Evolutionary conservation across 805 yeast species (phyloP).

Genomic region (Lipomyces anomalus): DNA sequence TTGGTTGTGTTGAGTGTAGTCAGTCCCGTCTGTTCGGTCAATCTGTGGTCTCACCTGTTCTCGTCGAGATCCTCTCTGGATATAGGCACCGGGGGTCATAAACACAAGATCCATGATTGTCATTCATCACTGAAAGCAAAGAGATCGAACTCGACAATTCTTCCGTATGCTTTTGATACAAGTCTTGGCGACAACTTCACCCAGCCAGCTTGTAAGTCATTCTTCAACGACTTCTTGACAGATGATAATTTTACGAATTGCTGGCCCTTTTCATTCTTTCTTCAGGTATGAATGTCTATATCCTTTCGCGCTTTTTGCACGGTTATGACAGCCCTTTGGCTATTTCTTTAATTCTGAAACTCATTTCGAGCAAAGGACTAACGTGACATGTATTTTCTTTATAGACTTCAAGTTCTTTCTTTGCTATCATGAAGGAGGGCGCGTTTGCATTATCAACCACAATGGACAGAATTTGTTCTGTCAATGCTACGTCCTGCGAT

Average conservation of each 20-base stretch:
- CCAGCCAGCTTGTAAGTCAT: conserved; percentile 26
- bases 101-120: too few relatives aligned
- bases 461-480: conserved; percentile 28
- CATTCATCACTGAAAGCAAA: too few relatives aligned
- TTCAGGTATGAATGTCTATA: conserved; percentile 15
- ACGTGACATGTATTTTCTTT: too few relatives aligned
- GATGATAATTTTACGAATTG: conserved; percentile 27
- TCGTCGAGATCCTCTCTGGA: too few relatives aligned
- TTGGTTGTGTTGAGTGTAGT: too few relatives aligned
- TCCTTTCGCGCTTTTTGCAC: not conserved
- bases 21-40: too few relatives aligned
- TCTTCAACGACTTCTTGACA: conserved; percentile 26
- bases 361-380: too few relatives aligned
- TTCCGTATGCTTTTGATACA: conserved; percentile 30
- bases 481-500: conserved; percentile 23
- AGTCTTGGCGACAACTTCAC: conserved; percentile 30
- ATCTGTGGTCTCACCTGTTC: too few relatives aligned
- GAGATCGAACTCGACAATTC: conserved; percentile 2
- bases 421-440: conserved; percentile 28
- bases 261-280: conserved; percentile 31
- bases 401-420: conserved; percentile 29
- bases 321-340: not conserved
- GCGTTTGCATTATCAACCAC: conserved; percentile 24
- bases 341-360: not conserved
- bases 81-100: too few relatives aligned